Evolutionary conservation across 2,329 filamentous ascomycete genomes (phyloP).

Genomic region (Beauveria medogensis): DNA sequence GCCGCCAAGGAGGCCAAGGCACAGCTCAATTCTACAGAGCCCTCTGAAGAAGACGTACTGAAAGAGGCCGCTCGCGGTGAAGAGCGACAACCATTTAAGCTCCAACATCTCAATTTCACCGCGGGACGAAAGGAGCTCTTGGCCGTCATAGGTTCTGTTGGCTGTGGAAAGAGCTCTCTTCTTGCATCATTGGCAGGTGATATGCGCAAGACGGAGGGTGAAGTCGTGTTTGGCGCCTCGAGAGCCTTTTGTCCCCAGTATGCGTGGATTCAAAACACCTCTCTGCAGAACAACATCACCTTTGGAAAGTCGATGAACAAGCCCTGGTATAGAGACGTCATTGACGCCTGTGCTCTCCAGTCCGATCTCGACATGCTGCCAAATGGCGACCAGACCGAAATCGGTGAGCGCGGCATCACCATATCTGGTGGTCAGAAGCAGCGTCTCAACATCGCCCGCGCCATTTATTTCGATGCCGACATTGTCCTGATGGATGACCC

Average conservation of each 20-base stretch:
- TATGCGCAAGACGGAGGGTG: slow-evolving; percentile 75
- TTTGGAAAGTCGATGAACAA: slow-evolving; percentile 75
- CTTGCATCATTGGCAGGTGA: slow-evolving; percentile 86
- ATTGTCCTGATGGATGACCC: slow-evolving; percentile 64
- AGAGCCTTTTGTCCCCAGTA: slow-evolving; percentile 93
- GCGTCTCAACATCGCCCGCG: slow-evolving; percentile 83
- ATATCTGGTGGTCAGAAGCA: slow-evolving; percentile 95
- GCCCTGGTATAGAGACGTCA: slow-evolving; percentile 75
- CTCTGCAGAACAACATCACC: slow-evolving; percentile 78
- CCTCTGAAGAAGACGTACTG: slow-evolving; percentile 15
- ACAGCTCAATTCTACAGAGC: slow-evolving; percentile 26
- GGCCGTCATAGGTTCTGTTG: slow-evolving; percentile 82
- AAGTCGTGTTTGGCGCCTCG: slow-evolving; percentile 67
- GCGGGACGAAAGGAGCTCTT: slow-evolving; percentile 69
- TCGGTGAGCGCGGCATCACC: slow-evolving; percentile 91
- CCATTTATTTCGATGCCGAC: slow-evolving; percentile 62
- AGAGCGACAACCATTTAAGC: slow-evolving; percentile 60
- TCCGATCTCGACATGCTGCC: slow-evolving; percentile 92
- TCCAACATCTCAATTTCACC: slow-evolving; percentile 58
- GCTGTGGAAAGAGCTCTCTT: slow-evolving; percentile 83
- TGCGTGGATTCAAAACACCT: slow-evolving; percentile 94
- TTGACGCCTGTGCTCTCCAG: slow-evolving; percentile 74
- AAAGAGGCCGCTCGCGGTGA: slow-evolving; percentile 44
- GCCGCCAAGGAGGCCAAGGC: slow-evolving; percentile 38
- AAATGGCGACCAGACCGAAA: slow-evolving; percentile 79